A percentile compares a stretch with the other conserved stretches of the same genome.
Conservation (phyloP, 176 grass and related monocot species). For the Areca catechu region DNA sequence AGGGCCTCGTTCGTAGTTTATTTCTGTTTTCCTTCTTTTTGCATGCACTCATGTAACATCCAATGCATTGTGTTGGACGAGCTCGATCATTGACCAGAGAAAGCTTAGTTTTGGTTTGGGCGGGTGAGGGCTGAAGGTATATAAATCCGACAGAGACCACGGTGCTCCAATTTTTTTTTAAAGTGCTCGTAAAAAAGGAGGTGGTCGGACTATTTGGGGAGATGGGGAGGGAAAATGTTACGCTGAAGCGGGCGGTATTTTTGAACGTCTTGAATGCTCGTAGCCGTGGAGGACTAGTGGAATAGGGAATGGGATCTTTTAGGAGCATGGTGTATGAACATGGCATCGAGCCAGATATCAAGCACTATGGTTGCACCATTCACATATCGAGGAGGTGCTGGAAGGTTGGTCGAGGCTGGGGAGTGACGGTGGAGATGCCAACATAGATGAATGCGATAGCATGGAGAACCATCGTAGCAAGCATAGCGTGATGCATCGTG, state of each 20-base stretch:
- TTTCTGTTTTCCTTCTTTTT: no score
- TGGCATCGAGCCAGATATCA: constrained; percentile 38
- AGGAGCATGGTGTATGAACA: constrained; percentile 53
- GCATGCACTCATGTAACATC: no score
- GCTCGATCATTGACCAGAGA: constrained; percentile 4
- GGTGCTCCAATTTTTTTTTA: no score
- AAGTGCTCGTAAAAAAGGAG: no score
- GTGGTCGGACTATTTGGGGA: constrained; percentile 34
- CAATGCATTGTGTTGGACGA: no score
- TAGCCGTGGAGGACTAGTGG: constrained; percentile 53
- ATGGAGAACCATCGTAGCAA: constrained; percentile 54
- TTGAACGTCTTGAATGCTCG: constrained; percentile 48
- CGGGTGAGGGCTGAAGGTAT: constrained; percentile 34
- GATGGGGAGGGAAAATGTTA: constrained; percentile 33
- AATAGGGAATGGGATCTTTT: constrained; percentile 50
- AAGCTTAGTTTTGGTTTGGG: constrained; percentile 32
- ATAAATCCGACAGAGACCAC: constrained; percentile 40
- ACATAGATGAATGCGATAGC: constrained; percentile 39
- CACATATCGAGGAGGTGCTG: constrained; percentile 58
- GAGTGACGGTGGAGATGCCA: constrained; percentile 42
- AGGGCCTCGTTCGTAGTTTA: no score
- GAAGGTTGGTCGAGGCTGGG: constrained; percentile 38
- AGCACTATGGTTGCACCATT: constrained; percentile 66
- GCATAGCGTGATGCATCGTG: no score
- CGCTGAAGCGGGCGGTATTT: constrained; percentile 43